phyloP scores from a whole-genome alignment of 768 basidiomycete species.

The Mrakia blollopis region DNA sequence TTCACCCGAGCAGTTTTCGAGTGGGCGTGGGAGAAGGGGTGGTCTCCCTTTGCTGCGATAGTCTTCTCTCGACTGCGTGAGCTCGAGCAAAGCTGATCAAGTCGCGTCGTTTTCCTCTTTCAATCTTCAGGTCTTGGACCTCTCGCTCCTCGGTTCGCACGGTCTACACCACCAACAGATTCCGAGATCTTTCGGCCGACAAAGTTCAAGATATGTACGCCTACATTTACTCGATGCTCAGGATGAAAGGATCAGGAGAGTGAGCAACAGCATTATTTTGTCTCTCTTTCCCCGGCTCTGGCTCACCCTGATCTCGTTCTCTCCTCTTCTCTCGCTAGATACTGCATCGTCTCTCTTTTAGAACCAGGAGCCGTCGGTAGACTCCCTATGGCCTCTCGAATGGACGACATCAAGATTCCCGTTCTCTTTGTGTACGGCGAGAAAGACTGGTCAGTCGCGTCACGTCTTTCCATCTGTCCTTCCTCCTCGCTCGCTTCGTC shows the following conservation, averaged over 20 bases:
- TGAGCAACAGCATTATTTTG: background rate
- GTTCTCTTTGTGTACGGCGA: conserved; percentile 91
- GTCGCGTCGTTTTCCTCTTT: background rate
- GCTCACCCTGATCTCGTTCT: background rate
- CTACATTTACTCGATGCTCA: conserved; percentile 54
- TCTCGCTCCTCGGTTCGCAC: conserved; percentile 19
- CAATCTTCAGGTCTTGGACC: conserved; percentile 19
- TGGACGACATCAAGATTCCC: conserved; percentile 69
- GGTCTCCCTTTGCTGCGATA: conserved; percentile 25
- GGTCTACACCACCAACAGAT: conserved; percentile 73
- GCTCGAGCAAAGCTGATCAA: background rate
- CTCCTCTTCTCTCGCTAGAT: conserved; percentile 40
- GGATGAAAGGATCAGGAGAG: conserved; percentile 86
- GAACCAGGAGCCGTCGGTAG: conserved; percentile 85
- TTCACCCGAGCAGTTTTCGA: background rate
- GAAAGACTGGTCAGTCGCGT: conserved; percentile 54
- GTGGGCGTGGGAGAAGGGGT: conserved; percentile 78
- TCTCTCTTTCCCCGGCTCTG: background rate
- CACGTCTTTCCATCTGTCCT: background rate
- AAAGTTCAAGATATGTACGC: conserved; percentile 77
- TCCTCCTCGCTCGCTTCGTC: background rate
- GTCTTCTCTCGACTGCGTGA: background rate
- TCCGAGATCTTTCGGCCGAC: conserved; percentile 67
- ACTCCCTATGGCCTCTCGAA: conserved; percentile 77
- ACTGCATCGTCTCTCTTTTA: conserved; percentile 86